Evolutionary conservation across 2,329 filamentous ascomycete species (phyloP), one percentile per base, ranked within the genome.

Genomic region (Tolypocladium pustulatum): DNA sequence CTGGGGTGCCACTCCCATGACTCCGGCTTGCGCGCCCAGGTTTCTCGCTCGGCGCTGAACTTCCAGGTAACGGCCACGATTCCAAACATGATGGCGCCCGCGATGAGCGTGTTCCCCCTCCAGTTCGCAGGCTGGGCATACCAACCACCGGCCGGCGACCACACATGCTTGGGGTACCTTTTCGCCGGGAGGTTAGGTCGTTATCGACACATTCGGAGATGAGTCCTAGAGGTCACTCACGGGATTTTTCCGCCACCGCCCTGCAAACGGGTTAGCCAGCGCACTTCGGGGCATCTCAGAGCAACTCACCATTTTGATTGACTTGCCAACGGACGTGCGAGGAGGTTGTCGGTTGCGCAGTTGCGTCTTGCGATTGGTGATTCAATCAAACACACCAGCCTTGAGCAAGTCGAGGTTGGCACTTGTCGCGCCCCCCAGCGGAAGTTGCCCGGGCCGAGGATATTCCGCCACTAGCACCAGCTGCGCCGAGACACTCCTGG

Each of bases 131-230:
- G 94, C 74, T 96, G 93, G 58, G 88, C 79, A 77, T 99, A 99
- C 94, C 94, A 99, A 76, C 94, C 94, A 82, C 94, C 94, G 65
- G 93, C 82, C 62, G 94, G 94, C 71, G 94, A 97, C 94, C 94
- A 99, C 82, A 99, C 91, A 82, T 99, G 93, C 82, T 96, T 97
- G 75, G 91, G 92, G 78, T 96, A 96, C 71, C 91, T 53, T 53
- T 53, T 36, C 49, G 30, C 8, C 17, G 30, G 30, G 20, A 36
- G 49, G 49, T 53, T 36, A 38, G 22, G n/a, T 17, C 36, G 54
- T 22, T n/a, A 46, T 41, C 36, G 25, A 30, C 25, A 17, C 52
- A 25, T 37, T 34, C 36, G 59, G 74, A 25, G 34, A 27, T 15
- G 34, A 20, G 49, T 2, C 20, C 13, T 30, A 13, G 32, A 34